Conservation (phyloP, 1,284 basidiomycete species). For the Sanghuangporus baumii region DNA sequence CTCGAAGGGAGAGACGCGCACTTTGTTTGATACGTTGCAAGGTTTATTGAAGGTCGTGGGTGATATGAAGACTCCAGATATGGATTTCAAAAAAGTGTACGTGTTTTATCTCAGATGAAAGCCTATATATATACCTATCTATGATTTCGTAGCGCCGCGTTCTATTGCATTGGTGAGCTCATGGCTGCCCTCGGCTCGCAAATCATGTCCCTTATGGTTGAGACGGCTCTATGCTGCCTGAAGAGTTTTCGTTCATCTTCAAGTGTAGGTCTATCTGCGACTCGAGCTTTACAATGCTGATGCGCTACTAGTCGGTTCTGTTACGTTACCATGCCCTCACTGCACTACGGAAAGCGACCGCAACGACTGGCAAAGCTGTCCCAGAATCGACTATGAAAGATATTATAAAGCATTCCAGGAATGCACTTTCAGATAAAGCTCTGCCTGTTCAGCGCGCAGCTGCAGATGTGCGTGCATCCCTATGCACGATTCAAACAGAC, state of each 20-base stretch:
- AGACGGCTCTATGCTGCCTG: slow-evolving; percentile 63
- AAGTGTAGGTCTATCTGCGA: slow-evolving; percentile 40
- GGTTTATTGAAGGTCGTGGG: slow-evolving; percentile 66
- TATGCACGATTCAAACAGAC: slow-evolving; percentile 11
- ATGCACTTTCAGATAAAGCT: slow-evolving; percentile 77
- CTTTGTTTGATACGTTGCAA: slow-evolving; percentile 86
- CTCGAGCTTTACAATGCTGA: neutral
- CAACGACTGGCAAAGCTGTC: slow-evolving; percentile 76
- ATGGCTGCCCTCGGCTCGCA: slow-evolving; percentile 83
- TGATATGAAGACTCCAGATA: slow-evolving; percentile 64
- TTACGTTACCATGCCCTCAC: slow-evolving; percentile 80
- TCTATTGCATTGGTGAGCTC: slow-evolving; percentile 83
- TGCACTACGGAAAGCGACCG: slow-evolving; percentile 72
- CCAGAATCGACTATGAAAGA: slow-evolving; percentile 80
- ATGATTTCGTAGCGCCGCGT: slow-evolving; percentile 43
- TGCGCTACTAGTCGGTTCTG: slow-evolving; percentile 54
- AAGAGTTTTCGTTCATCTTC: slow-evolving; percentile 66
- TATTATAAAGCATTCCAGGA: slow-evolving; percentile 77
- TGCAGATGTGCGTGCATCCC: slow-evolving; percentile 52
- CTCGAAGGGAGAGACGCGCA: slow-evolving; percentile 74
- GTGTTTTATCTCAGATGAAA: slow-evolving; percentile 26
- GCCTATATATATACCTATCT: slow-evolving; percentile 10
- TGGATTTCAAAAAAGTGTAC: slow-evolving; percentile 63
- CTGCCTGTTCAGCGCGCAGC: slow-evolving; percentile 83
- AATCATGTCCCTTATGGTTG: slow-evolving; percentile 94